These are phyloP conservation scores for Stachybotrys chlorohalonatus DNA, from an alignment of 2,329 filamentous ascomycete species.

Conservation along the genomic window DNA sequence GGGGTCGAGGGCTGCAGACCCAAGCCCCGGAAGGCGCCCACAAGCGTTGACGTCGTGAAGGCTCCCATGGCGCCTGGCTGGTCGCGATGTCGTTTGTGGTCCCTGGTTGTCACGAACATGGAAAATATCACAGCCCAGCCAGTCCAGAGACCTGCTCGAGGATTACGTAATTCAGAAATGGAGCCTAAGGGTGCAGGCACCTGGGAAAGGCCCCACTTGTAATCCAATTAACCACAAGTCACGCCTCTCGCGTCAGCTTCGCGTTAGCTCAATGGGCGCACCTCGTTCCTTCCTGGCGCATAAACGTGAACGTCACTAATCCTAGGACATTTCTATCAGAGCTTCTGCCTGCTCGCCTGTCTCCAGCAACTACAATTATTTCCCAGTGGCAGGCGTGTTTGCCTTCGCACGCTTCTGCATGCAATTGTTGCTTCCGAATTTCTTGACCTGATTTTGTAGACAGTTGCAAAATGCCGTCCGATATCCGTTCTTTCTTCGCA, in stretches of 20 bases:
- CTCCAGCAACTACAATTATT: neutral
- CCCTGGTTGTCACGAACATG: too few relatives aligned
- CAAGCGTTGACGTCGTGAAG: constrained; percentile 32
- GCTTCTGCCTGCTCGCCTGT: neutral
- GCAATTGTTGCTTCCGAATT: constrained; percentile 1
- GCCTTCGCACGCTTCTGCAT: neutral
- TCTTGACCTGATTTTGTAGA: neutral
- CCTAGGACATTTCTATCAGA: neutral
- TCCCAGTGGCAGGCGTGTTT: neutral
- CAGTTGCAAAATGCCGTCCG: constrained; percentile 56
- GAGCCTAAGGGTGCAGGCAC: too few relatives aligned
- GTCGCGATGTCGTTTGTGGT: neutral
- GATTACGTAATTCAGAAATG: too few relatives aligned
- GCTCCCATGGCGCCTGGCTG: constrained; percentile 33
- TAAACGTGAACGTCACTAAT: neutral
- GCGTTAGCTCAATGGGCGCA: constrained; percentile 16
- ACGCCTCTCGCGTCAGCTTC: constrained; percentile 37
- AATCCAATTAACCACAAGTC: constrained; percentile 24
- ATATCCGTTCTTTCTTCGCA: constrained; percentile 88
- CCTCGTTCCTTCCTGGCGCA: neutral
- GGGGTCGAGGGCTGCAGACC: constrained; percentile 31
- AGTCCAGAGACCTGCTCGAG: neutral
- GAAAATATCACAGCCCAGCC: neutral
- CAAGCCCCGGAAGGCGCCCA: constrained; percentile 42
- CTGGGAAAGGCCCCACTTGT: neutral